phyloP scores from a whole-genome alignment of 345 rosid genomes.

The Eucalyptus sp. region DNA sequence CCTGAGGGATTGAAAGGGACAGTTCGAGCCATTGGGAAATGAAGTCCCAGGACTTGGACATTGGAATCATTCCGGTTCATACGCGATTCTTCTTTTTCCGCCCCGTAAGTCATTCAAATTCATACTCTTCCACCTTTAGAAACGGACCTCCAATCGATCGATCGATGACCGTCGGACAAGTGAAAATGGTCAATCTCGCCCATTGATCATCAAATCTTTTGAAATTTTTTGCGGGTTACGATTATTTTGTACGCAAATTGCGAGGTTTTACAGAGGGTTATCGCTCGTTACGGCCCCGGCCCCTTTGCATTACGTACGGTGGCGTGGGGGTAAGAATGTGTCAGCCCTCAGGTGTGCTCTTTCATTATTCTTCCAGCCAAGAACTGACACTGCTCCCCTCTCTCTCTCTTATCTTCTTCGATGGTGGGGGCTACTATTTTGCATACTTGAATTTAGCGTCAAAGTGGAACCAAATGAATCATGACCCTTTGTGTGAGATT shows the following conservation, averaged over 20 bases:
- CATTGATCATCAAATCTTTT: neutral
- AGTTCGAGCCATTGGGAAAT: neutral
- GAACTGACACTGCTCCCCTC: neutral
- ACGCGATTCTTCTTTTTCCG: neutral
- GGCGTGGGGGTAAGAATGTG: neutral
- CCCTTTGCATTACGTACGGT: neutral
- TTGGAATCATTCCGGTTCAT: neutral
- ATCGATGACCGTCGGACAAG: neutral
- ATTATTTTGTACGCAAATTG: neutral
- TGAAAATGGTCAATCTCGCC: neutral
- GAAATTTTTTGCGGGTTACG: neutral
- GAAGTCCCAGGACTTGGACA: neutral
- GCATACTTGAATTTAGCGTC: neutral
- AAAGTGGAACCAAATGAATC: neutral
- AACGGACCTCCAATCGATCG: neutral
- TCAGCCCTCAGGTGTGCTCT: neutral
- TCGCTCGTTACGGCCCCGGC: neutral
- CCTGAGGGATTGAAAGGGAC: neutral
- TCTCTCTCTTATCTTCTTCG: neutral
- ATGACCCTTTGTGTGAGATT: neutral
- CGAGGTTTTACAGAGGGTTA: neutral
- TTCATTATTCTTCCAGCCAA: neutral
- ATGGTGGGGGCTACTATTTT: neutral
- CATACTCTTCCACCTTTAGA: neutral
- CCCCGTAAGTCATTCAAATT: neutral